Evolutionary conservation across 1,284 basidiomycete species (phyloP), one percentile per base, ranked within the genome.

Genomic region (Cerrena zonata): DNA sequence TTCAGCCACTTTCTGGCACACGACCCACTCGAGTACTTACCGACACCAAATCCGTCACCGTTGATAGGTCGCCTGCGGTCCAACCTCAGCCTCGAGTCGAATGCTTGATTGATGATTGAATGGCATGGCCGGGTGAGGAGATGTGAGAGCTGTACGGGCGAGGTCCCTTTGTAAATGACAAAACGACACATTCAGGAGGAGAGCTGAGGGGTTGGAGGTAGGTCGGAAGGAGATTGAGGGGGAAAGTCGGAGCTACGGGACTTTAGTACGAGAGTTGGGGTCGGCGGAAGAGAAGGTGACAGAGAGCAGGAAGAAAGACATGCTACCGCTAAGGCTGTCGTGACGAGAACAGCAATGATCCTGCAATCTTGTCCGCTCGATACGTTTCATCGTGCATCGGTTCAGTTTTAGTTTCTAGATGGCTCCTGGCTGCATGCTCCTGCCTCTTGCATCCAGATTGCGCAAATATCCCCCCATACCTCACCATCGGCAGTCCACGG

Each of bases 31-130:
- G 22, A 26, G 36, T 66, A 80, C 89, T 67, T 71, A 80, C 93
- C 94, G 24, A 99, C 92, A 27, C 95, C 95, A 64, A 98, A 98
- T 0, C 95, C 95, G 66, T 99, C 95, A 22, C 93, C 94, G 61
- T 94, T 94, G 71, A 94, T 91, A 10, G 92, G 91, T 52, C 90
- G 72, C 52, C 86, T 76, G 56, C 73, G 77, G 59, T 93, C 89
- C 53, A 96, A 70, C 18, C 94, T 81, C 26, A 96, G 74, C 19
- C 92, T 80, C 34, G 90, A 92, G 70, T 95, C 93, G 62, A 93
- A 94, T 0, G 94, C 91, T 65, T 96, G 93, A 66, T 94, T 94
- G 65, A 93, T 93, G 72, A 98, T 97, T 12, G 90, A 94, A 71
- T 98, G 94, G 50, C 89, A 88, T 41, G 94, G 94, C 41, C 89